These are phyloP conservation scores for Phlyctochytrium planicorne DNA, from an alignment of 192 early-diverging fungal genomes.

Conservation along the genomic window DNA sequence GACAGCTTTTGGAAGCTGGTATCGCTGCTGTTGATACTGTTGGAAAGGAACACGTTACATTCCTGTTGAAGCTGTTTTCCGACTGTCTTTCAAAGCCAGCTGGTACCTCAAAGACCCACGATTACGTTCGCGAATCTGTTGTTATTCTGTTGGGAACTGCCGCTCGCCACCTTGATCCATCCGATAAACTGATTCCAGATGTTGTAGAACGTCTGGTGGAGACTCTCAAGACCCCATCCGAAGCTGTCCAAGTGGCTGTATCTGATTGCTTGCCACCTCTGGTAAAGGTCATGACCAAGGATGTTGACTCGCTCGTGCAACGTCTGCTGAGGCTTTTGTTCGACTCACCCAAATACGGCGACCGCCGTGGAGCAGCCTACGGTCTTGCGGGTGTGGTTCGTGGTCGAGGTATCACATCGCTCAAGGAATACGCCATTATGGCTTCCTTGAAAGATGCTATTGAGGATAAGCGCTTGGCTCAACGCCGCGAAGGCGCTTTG, in stretches of 20 bases:
- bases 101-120: conserved; percentile 69
- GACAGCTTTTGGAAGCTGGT: conserved; percentile 84
- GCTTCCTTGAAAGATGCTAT: conserved; percentile 73
- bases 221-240: conserved; percentile 89
- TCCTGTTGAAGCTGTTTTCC: conserved; percentile 77
- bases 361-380: conserved; percentile 90
- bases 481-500: conserved; percentile 86
- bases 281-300: conserved; percentile 68
- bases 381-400: conserved; percentile 93
- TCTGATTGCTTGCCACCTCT: conserved; percentile 91
- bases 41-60: conserved; percentile 64
- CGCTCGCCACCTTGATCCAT: conserved; percentile 79
- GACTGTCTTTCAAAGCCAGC: conserved; percentile 72
- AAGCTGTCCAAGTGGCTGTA: conserved; percentile 92
- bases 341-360: conserved; percentile 74
- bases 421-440: conserved; percentile 86
- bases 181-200: conserved; percentile 70
- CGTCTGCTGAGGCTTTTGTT: conserved; percentile 69
- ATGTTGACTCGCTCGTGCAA: conserved; percentile 58
- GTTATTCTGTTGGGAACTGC: conserved; percentile 91
- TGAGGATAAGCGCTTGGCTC: conserved; percentile 72
- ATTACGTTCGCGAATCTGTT: conserved; percentile 85
- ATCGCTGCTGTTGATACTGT: conserved; percentile 71
- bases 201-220: conserved; percentile 87
- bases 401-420: conserved; percentile 80